phyloP scores from a whole-genome alignment of 148 eudicot species.

The Vaccinium vitisidaea region DNA sequence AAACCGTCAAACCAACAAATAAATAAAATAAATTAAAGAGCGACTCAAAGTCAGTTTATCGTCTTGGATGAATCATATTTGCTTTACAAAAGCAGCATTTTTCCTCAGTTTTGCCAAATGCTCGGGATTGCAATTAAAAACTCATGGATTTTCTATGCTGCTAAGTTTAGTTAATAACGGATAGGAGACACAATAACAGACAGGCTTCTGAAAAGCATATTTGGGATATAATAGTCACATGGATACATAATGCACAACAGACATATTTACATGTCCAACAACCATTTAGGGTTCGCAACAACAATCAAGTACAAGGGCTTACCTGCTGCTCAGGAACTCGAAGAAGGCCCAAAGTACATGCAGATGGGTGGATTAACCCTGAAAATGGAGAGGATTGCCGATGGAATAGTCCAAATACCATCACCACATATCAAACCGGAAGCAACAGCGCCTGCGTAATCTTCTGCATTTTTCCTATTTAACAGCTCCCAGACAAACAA shows the following conservation, averaged over 20 bases:
- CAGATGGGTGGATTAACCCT: conserved; percentile 58
- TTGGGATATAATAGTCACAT: background rate
- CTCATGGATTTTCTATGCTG: background rate
- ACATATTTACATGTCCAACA: conserved; percentile 20
- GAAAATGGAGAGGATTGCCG: conserved; percentile 55
- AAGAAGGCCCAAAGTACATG: conserved; percentile 54
- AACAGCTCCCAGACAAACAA: conserved; percentile 38
- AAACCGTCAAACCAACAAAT: too few relatives aligned
- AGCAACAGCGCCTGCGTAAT: conserved; percentile 57
- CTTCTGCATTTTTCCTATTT: conserved; percentile 49
- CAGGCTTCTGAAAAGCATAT: background rate
- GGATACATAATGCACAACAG: conserved; percentile 8
- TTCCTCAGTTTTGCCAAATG: background rate
- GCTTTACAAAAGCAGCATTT: background rate
- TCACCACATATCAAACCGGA: conserved; percentile 43
- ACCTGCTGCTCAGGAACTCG: conserved; percentile 27
- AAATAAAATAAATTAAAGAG: background rate
- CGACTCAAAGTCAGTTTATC: too few relatives aligned
- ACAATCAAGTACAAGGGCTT: background rate
- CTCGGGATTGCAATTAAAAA: background rate
- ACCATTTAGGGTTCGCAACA: conserved; percentile 2
- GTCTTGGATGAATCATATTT: too few relatives aligned
- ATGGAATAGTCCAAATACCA: conserved; percentile 62
- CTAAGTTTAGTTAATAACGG: background rate
- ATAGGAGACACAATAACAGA: background rate